Conservation (phyloP, 1,284 basidiomycete species). For the Vanrija humicola region DNA sequence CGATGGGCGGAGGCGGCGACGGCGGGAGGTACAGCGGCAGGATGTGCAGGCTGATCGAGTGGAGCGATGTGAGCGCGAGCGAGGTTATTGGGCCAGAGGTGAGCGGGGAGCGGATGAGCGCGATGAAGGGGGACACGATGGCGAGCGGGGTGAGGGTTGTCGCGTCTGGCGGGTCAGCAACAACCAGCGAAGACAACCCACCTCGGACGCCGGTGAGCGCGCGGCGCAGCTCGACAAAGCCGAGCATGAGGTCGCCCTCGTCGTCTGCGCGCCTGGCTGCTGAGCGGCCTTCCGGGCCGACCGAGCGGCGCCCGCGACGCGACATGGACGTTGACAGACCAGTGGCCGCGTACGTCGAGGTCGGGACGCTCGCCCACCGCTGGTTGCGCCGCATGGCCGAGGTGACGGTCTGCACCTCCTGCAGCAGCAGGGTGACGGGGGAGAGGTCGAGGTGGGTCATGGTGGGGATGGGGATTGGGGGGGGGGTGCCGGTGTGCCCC, state of each 20-base stretch:
- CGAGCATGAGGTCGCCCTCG: slow-evolving; percentile 72
- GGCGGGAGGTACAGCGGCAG: slow-evolving; percentile 53
- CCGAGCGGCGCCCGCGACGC: neutral
- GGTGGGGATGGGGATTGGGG: slow-evolving; percentile 7
- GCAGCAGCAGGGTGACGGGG: slow-evolving; percentile 43
- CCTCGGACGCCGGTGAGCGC: slow-evolving; percentile 68
- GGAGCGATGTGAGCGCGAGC: slow-evolving; percentile 78
- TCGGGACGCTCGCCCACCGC: slow-evolving; percentile 67
- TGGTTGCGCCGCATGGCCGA: slow-evolving; percentile 97
- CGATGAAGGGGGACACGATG: slow-evolving; percentile 82
- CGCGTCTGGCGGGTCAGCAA: slow-evolving; percentile 52
- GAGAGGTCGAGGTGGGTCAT: slow-evolving; percentile 33
- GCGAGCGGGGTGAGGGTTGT: slow-evolving; percentile 58
- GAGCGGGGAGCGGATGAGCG: slow-evolving; percentile 84
- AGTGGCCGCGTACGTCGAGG: slow-evolving; percentile 26
- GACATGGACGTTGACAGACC: slow-evolving; percentile 30
- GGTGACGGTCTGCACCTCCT: slow-evolving; percentile 85
- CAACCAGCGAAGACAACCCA: slow-evolving; percentile 47
- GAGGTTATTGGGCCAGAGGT: slow-evolving; percentile 94
- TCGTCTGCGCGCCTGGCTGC: slow-evolving; percentile 20
- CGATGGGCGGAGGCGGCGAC: slow-evolving; percentile 34
- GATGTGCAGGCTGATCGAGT: slow-evolving; percentile 75
- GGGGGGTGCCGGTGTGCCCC: too few species aligned
- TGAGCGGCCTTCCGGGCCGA: neutral
- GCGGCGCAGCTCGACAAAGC: slow-evolving; percentile 81